These are phyloP conservation scores for Leishmania tarentolae DNA, from an alignment of 208 protist genomes.

Conservation along the genomic window DNA sequence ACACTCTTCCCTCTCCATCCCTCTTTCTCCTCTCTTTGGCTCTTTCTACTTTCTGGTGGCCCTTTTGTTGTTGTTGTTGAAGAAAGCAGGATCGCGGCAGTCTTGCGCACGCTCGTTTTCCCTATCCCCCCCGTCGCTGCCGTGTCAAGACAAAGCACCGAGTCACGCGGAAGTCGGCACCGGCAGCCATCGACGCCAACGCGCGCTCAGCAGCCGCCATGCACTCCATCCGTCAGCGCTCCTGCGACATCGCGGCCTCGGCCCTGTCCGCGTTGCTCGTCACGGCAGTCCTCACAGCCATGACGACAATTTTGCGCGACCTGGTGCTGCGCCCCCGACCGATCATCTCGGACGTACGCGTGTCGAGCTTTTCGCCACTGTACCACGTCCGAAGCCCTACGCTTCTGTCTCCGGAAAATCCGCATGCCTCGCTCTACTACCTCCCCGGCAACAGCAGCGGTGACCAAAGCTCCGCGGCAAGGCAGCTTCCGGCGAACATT, in stretches of 20 bases:
- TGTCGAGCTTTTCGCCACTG: constrained; percentile 31
- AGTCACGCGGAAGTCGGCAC: neutral
- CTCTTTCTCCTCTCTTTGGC: neutral
- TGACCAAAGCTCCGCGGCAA: neutral
- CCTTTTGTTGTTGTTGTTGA: too few relatives aligned
- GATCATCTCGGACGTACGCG: constrained; percentile 31
- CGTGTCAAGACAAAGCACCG: neutral
- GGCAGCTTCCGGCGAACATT: constrained; percentile 20
- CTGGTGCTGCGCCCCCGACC: constrained; percentile 23
- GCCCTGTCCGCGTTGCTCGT: constrained; percentile 35
- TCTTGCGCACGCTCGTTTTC: too few relatives aligned
- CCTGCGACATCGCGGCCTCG: constrained; percentile 40
- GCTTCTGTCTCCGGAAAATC: constrained; percentile 13
- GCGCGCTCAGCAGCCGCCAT: constrained; percentile 20
- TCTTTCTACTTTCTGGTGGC: neutral
- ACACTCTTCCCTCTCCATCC: neutral
- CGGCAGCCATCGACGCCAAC: neutral
- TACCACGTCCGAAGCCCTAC: constrained; percentile 23
- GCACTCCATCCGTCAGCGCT: constrained; percentile 52
- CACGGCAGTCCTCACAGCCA: constrained; percentile 37
- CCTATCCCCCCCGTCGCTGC: neutral
- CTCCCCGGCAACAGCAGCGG: neutral
- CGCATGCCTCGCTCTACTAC: constrained; percentile 21
- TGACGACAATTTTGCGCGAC: constrained; percentile 40
- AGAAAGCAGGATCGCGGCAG: too few relatives aligned